Percentiles rank a stretch among this genome's conserved stretches.
These are phyloP conservation scores for Lactarius psammicola DNA, from an alignment of 768 basidiomycete species.

Conservation along the genomic window DNA sequence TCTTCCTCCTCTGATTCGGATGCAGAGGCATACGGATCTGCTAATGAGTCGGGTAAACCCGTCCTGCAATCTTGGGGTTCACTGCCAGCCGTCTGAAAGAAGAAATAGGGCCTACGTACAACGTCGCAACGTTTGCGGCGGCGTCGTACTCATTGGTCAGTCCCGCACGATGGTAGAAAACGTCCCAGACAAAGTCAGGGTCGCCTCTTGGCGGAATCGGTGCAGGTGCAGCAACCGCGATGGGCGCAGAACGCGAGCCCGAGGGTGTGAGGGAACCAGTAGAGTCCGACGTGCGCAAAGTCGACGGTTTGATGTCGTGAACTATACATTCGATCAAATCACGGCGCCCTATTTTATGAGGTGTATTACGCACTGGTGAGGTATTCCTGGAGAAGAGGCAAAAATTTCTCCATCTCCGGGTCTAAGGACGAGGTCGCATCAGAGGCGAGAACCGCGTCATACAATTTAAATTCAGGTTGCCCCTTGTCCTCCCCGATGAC, in stretches of 20 bases:
- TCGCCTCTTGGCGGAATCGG: slow-evolving; percentile 24
- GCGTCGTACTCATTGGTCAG: slow-evolving; percentile 58
- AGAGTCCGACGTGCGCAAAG: slow-evolving; percentile 13
- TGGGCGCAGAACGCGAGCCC: slow-evolving; percentile 6
- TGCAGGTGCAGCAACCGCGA: slow-evolving; percentile 14
- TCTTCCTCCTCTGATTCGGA: slow-evolving; percentile 69
- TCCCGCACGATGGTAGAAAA: slow-evolving; percentile 71
- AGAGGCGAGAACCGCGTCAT: slow-evolving; percentile 54
- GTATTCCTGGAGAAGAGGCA: slow-evolving; percentile 77
- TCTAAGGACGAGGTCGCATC: slow-evolving; percentile 36
- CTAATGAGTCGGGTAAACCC: slow-evolving; percentile 58
- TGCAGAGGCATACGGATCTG: slow-evolving; percentile 48
- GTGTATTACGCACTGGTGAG: slow-evolving; percentile 45
- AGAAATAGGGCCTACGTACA: slow-evolving; percentile 45
- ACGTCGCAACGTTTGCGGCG: slow-evolving; percentile 55
- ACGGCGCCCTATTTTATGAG: background rate
- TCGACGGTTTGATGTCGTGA: slow-evolving; percentile 9
- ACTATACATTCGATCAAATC: slow-evolving; percentile 9
- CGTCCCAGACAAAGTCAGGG: slow-evolving; percentile 80
- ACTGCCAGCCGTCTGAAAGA: slow-evolving; percentile 6
- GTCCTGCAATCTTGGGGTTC: slow-evolving; percentile 42
- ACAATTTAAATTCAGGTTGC: slow-evolving; percentile 57
- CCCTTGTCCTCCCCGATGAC: slow-evolving; percentile 38
- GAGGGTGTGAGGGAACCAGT: slow-evolving; percentile 19
- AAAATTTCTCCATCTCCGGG: slow-evolving; percentile 71